Conservation (phyloP, 108 stramenopile species). For the Seminavis robusta region DNA sequence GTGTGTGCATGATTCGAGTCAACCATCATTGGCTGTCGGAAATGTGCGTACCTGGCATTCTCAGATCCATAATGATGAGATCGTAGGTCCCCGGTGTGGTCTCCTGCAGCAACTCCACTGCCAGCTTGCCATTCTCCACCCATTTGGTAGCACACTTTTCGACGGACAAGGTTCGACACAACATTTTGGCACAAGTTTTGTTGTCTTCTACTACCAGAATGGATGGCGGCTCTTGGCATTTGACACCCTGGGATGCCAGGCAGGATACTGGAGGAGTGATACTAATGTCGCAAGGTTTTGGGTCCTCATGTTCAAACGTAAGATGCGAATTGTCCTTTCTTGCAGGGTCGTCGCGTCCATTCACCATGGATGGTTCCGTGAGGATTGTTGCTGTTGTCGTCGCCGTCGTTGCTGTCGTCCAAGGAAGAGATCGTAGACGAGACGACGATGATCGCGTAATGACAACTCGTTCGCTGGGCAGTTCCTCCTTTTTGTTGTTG, state of each 20-base stretch:
- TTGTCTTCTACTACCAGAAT: conserved; percentile 54
- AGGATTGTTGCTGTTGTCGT: too few relatives aligned
- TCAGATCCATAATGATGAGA: conserved; percentile 51
- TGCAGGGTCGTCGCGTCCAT: not conserved
- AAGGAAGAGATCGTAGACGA: too few relatives aligned
- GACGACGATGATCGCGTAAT: too few relatives aligned
- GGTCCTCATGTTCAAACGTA: too few relatives aligned
- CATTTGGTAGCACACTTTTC: conserved; percentile 14
- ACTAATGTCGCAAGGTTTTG: not conserved
- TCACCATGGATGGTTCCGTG: too few relatives aligned
- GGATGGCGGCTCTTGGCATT: conserved; percentile 22
- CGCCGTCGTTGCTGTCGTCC: too few relatives aligned
- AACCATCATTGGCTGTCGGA: too few relatives aligned
- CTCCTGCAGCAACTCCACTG: conserved; percentile 29
- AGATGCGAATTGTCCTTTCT: too few relatives aligned
- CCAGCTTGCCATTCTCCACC: conserved; percentile 36
- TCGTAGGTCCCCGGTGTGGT: conserved; percentile 24
- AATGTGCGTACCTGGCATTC: too few relatives aligned
- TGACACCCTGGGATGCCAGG: conserved; percentile 18
- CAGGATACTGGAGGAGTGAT: not conserved
- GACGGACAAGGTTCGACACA: conserved; percentile 26
- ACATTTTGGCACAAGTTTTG: conserved; percentile 40
- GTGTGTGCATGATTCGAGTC: too few relatives aligned
- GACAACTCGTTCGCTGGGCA: too few relatives aligned
- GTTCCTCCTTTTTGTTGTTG: too few relatives aligned